Conservation (phyloP, 805 yeast species). For the Metschnikowia orientalis region DNA sequence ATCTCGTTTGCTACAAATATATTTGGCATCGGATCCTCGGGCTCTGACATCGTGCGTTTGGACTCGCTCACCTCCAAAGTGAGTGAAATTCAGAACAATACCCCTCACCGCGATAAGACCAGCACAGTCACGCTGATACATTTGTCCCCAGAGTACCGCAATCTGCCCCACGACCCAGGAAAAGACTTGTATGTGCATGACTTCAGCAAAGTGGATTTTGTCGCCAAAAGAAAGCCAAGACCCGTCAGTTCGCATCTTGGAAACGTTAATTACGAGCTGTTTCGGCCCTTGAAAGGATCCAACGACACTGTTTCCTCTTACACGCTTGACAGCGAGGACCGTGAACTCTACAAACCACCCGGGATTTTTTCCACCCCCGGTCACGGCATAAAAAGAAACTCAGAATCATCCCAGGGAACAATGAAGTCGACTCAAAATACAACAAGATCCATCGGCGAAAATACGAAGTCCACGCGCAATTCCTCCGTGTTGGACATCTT, state of each 20-base stretch:
- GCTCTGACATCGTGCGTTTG: not conserved
- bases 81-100: not conserved
- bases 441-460: too few relatives aligned
- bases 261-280: constrained; percentile 20
- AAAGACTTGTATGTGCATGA: constrained; percentile 16
- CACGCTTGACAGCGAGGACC: constrained; percentile 1
- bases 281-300: constrained; percentile 31
- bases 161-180: not conserved
- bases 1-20: constrained; percentile 15
- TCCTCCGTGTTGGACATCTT: too few relatives aligned
- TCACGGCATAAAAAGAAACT: not conserved
- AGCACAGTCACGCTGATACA: not conserved
- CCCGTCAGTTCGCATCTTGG: constrained; percentile 13
- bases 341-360: not conserved
- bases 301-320: constrained; percentile 26
- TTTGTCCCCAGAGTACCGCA: not conserved
- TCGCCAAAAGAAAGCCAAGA: constrained; percentile 12
- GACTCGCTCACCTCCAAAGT: not conserved
- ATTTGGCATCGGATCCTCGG: not conserved
- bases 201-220: constrained; percentile 21
- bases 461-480: too few relatives aligned
- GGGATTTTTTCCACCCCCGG: not conserved
- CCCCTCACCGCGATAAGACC: not conserved
- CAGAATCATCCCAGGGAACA: too few relatives aligned
- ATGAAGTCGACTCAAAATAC: too few relatives aligned